Evolutionary conservation across 208 protist genomes (phyloP), one percentile per base, ranked within the genome.

Genomic region (Baffinella frigidus): DNA sequence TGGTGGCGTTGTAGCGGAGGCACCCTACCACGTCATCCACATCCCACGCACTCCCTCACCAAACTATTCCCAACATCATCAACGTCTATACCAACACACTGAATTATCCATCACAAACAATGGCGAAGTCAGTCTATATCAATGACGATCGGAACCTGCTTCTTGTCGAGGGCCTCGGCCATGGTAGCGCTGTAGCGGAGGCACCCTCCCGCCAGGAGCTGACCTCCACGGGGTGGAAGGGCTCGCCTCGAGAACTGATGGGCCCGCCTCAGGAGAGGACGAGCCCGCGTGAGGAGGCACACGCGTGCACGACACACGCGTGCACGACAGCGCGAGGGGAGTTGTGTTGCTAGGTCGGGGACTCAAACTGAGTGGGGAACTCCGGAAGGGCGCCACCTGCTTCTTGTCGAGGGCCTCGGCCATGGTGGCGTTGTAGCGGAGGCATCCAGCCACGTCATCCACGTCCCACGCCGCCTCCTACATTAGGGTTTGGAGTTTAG

Each of bases 401-500:
- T 67, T 87, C 35, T 0, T 30, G 24, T 90, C 83, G 1, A 90
- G 36, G 51, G 36, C 36, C 83, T 90, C 83, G 30, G 83, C 83
- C 33, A 90, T 44, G 27, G 5, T 35, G 3, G 83, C 83, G 41
- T 90, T 38, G 64, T 67, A 48, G 11, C 36, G 43, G 77, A 87
- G 61, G 77, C 77, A 87, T 1, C 48, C 77, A 1, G 45, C 24
- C 56, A 90, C 83, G 43, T 90, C 83, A 39, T 67, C 45, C 14
- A 90, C 41, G 83, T 90, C 83, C 83, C 83, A 90, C 45, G 61
- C 61, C 33, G 83, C 83, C 64, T 90, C 83, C 64, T 90, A n/a
- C n/a, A n/a, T n/a, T n/a, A n/a, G n/a, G n/a, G n/a, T n/a, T n/a
- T n/a, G n/a, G n/a, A n/a, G n/a, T n/a, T n/a, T n/a, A n/a, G n/a